Evolutionary conservation across 257 asterid genomes (phyloP), one percentile per base, ranked within the genome.

Genomic region (Nicotiana tabacum): DNA sequence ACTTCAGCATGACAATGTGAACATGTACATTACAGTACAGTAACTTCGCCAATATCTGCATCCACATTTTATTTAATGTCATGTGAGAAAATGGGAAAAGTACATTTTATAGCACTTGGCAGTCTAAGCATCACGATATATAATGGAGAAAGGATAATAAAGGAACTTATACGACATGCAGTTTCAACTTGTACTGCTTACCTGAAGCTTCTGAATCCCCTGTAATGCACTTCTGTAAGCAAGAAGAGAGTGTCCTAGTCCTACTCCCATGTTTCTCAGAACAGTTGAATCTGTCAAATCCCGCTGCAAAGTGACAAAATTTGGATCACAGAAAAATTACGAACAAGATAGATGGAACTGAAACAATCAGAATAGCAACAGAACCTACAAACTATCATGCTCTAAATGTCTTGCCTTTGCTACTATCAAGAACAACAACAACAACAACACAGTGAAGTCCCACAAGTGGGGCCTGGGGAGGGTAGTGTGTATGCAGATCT

Each of bases 201-300:
- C 99, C 97, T 93, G 97, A 85, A 95, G 98, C 90, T 95, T 93
- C 15, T 87, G 46, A 82, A 95, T 95, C 74, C 99, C 99, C 87
- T 86, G 93, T 66, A 95, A 82, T 58, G 97, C 93, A 82, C 93
- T 93, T 86, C 84, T 91, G 91, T 93, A 95, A 82, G 98, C 97
- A 39, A 95, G 94, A 86, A 95, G 90, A 46, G 97, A 91, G 85
- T 92, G 95, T n/a, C 98, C 97, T 65, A 95, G 84, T 72, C 96
- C 98, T 43, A 92, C 94, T 70, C 98, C 98, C 97, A 95, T 90
- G 74, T 91, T 95, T 90, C 98, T 93, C 83, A 95, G 83, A 53
- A 90, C 97, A 18, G 98, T 95, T 76, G 97, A 93, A 83, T 95
- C 98, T 51, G 98, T 93, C 89, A 95, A 90, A 89, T 95, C 97